Conservation (phyloP, 1,284 basidiomycete genomes). For the Sparassis latifolia region DNA sequence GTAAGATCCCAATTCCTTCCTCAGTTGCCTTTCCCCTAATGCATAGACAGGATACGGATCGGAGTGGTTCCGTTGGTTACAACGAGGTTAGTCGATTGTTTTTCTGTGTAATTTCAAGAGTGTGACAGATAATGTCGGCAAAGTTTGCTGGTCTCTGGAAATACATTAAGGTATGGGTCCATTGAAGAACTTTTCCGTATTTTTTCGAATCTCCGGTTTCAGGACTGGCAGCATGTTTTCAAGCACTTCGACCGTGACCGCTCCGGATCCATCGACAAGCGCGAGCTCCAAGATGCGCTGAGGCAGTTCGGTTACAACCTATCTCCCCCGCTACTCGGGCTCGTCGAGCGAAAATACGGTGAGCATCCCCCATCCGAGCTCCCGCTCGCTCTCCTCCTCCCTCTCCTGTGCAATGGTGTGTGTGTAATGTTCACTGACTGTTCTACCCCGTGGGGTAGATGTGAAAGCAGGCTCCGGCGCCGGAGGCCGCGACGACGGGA, state of each 20-base stretch:
- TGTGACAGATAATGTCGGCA: neutral
- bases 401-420: neutral
- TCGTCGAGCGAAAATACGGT: conserved; percentile 68
- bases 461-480: conserved; percentile 40
- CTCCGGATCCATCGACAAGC: conserved; percentile 66
- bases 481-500: conserved; percentile 39
- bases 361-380: conserved; percentile 14
- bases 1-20: conserved; percentile 32
- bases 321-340: conserved; percentile 51
- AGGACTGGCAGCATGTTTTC: conserved; percentile 79
- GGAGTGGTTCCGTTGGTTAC: conserved; percentile 71
- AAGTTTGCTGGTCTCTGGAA: conserved; percentile 76
- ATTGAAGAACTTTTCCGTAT: neutral
- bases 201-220: neutral
- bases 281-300: conserved; percentile 61
- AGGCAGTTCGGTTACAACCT: conserved; percentile 68
- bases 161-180: conserved; percentile 54
- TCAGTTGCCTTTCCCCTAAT: neutral
- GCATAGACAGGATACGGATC: conserved; percentile 51
- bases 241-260: conserved; percentile 71
- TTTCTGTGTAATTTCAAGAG: neutral
- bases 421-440: conserved; percentile 4
- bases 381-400: neutral
- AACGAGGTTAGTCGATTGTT: conserved; percentile 44
- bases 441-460: conserved; percentile 35